Evolutionary conservation across 2,329 filamentous ascomycete genomes (phyloP).

Genomic region (Tetracladium maxilliforme): DNA sequence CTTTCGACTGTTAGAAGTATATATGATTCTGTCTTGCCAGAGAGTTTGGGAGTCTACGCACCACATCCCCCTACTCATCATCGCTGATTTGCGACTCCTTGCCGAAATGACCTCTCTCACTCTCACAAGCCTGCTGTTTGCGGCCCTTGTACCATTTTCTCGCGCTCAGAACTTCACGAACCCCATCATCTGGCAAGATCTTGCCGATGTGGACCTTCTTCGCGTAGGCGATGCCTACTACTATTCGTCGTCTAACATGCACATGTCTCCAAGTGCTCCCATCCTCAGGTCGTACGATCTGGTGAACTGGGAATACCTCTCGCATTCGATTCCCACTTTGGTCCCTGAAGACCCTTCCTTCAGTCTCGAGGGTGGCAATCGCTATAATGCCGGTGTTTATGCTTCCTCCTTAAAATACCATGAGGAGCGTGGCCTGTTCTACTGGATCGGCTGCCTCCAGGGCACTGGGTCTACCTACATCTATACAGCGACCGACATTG

Average conservation of each 20-base stretch:
- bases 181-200: conserved; percentile 36
- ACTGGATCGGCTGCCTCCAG: neutral
- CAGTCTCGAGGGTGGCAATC: too few relatives aligned
- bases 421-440: neutral
- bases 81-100: too few relatives aligned
- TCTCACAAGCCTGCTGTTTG: too few relatives aligned
- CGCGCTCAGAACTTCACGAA: conserved; percentile 30
- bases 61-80: too few relatives aligned
- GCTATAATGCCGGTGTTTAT: neutral
- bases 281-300: conserved; percentile 26
- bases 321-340: conserved; percentile 5
- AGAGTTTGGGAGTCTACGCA: too few relatives aligned
- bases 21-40: too few relatives aligned
- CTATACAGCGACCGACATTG: neutral
- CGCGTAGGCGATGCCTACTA: conserved; percentile 30
- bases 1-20: too few relatives aligned
- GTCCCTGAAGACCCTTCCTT: too few relatives aligned
- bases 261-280: conserved; percentile 27
- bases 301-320: conserved; percentile 16
- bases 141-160: too few relatives aligned
- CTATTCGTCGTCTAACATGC: conserved; percentile 26
- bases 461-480: neutral
- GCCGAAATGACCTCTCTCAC: too few relatives aligned
- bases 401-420: neutral
- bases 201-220: conserved; percentile 37